Conservation (phyloP, 2,329 filamentous ascomycete genomes). For the Colletotrichum plurivorum region DNA sequence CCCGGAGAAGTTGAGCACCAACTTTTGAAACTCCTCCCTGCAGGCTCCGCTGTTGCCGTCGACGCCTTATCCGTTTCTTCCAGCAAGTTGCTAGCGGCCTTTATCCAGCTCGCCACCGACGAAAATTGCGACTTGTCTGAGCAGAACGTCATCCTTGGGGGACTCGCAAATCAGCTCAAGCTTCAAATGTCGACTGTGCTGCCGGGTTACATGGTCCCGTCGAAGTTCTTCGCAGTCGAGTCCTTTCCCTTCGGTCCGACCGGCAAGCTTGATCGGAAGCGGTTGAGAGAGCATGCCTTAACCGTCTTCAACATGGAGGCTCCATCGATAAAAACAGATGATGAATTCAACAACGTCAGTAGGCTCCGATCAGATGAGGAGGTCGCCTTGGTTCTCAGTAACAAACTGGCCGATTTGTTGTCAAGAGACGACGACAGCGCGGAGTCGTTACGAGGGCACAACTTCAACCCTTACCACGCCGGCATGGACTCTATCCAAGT, state of each 20-base stretch:
- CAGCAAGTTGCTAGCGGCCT: conserved; percentile 29
- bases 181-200: conserved; percentile 25
- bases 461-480: conserved; percentile 33
- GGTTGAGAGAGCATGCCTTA: conserved; percentile 1
- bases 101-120: conserved; percentile 11
- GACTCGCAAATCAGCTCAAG: conserved; percentile 7
- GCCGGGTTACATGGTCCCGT: conserved; percentile 45
- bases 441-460: conserved; percentile 7
- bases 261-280: conserved; percentile 43
- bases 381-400: conserved; percentile 21
- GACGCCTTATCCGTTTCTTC: conserved; percentile 8
- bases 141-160: not conserved
- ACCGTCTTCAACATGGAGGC: not conserved
- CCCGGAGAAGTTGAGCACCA: conserved; percentile 49
- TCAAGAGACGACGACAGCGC: conserved; percentile 5
- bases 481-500: conserved; percentile 38
- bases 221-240: conserved; percentile 34
- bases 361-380: conserved; percentile 5
- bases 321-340: not conserved
- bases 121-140: not conserved
- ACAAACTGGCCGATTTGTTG: conserved; percentile 22
- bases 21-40: conserved; percentile 24
- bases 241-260: conserved; percentile 39
- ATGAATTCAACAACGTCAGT: not conserved
- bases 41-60: conserved; percentile 11